Evolutionary conservation across 148 eudicot species (phyloP), one percentile per base, ranked within the genome.

Genomic region (Cornus suecica): DNA sequence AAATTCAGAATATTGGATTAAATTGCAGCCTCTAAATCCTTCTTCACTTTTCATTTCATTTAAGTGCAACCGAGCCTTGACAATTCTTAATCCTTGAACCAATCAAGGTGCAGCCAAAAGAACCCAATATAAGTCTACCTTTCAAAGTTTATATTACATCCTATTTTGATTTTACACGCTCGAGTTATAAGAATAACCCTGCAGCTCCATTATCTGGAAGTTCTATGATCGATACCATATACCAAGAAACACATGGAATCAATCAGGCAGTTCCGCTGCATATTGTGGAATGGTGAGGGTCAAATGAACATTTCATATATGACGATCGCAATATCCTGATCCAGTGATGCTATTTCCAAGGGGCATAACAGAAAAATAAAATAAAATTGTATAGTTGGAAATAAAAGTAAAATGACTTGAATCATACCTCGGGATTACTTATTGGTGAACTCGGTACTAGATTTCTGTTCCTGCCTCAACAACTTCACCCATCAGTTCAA

Each of bases 401-500:
- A 65, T 2, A 30, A 27, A 23, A 22, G 31, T 14, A 42, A 45
- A 4, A 42, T 23, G 20, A 23, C 5, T 26, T 42, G 20, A 42
- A 22, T 2, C 23, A 20, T 74, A 42, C 61, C 32, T 64, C 1
- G 54, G 14, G 4, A 37, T 32, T n/a, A 30, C 52, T 63, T 8
- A 27, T 27, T 60, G 32, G 37, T 26, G 52, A 20, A 51, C 69
- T 48, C 26, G 0, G 48, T 16, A 6, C 4, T 26, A 31, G 23
- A 45, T 41, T 45, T 48, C 70, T 32, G 61, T 66, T 68, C 75
- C 63, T 74, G 80, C 73, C 62, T 75, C 82, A 80, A 68, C 71
- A 42, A 66, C 5, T 34, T 72, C 66, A 37, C 73, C 75, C 23
- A 75, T 52, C 72, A 87, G 34, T 67, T 83, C 76, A 78, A 72